Evolutionary conservation across 1,284 basidiomycete genomes (phyloP).

Genomic region (Cutaneotrichosporon arboriforme): DNA sequence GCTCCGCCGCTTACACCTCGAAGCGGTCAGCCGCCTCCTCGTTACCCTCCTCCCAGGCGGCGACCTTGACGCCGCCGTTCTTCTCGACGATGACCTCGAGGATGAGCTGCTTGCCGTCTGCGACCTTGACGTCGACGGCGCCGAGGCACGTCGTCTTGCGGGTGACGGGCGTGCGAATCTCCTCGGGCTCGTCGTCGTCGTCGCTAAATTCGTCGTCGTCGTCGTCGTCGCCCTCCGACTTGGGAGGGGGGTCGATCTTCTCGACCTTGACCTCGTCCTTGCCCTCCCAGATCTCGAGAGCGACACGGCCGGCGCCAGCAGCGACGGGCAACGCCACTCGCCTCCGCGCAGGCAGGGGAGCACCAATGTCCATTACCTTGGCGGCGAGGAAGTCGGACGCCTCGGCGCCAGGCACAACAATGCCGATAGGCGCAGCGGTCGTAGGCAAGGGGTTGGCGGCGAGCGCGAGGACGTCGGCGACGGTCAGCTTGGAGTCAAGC

Average conservation of each 20-base stretch:
- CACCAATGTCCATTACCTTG: constrained; percentile 64
- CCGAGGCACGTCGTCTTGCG: constrained; percentile 57
- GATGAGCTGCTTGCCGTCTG: constrained; percentile 56
- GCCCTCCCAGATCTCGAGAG: constrained; percentile 83
- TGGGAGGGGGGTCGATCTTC: constrained; percentile 50
- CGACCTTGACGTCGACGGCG: constrained; percentile 53
- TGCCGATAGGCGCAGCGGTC: constrained; percentile 66
- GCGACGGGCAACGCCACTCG: constrained; percentile 65
- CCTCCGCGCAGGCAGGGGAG: constrained; percentile 72
- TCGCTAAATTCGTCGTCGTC: constrained; percentile 22
- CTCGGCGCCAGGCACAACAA: constrained; percentile 65
- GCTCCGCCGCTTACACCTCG: constrained; percentile 27
- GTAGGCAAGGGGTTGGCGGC: constrained; percentile 53
- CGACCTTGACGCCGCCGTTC: constrained; percentile 55
- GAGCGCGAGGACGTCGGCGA: constrained; percentile 52
- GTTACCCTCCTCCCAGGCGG: constrained; percentile 53
- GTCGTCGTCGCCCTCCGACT: constrained; percentile 35
- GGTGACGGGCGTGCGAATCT: constrained; percentile 61
- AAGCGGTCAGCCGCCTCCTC: constrained; percentile 38
- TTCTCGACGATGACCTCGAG: constrained; percentile 58
- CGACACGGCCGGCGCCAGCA: constrained; percentile 55
- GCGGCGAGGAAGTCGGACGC: constrained; percentile 51
- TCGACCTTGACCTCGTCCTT: constrained; percentile 73
- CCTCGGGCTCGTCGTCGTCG: constrained; percentile 58
- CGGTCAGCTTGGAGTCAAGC: constrained; percentile 50